Evolutionary conservation across 371 early-diverging fungal species (phyloP), one percentile per base, ranked within the genome.

Genomic region (Fennellomyces sp.): DNA sequence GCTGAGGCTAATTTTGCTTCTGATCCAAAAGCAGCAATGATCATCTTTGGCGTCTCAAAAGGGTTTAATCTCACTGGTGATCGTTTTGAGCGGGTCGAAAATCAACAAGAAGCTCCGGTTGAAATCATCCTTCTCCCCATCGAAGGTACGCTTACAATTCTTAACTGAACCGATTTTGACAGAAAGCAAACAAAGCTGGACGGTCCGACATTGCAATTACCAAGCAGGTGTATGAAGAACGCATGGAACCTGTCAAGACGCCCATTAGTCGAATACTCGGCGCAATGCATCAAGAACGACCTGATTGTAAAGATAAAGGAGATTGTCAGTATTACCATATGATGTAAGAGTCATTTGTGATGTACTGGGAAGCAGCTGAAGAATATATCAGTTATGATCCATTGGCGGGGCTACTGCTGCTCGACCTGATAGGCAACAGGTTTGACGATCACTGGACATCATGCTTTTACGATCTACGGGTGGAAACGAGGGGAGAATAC

Each of bases 1-100:
- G 82, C 78, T 5, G 86, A 86, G 62, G 83, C 82, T 57, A 86
- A 86, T 61, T 82, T 78, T 55, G 67, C 71, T 10, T 72, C 76
- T 11, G 81, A 81, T 55, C 74, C 82, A 2, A 62, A 75, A 45
- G 78, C 84, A 0, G 84, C 82, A n/a, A 63, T 76, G 51, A 42
- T 67, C 25, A 69, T 86, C 0, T 13, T 82, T 35, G 60, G 66
- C n/a, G 63, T 80, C 0, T 78, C 79, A 5, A 54, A 61, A 30
- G 65, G 70, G 10, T 70, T 63, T 17, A 61, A 74, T 38, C 71
- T n/a, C n/a, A n/a, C n/a, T n/a, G n/a, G n/a, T n/a, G n/a, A n/a
- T n/a, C n/a, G n/a, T n/a, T n/a, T n/a, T n/a, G n/a, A n/a, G n/a
- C n/a, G n/a, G n/a, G n/a, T n/a, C n/a, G n/a, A n/a, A n/a, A n/a